Evolutionary conservation across 306 rosid genomes (phyloP), one percentile per base, ranked within the genome.

Genomic region (Lathyrus oleraceus): DNA sequence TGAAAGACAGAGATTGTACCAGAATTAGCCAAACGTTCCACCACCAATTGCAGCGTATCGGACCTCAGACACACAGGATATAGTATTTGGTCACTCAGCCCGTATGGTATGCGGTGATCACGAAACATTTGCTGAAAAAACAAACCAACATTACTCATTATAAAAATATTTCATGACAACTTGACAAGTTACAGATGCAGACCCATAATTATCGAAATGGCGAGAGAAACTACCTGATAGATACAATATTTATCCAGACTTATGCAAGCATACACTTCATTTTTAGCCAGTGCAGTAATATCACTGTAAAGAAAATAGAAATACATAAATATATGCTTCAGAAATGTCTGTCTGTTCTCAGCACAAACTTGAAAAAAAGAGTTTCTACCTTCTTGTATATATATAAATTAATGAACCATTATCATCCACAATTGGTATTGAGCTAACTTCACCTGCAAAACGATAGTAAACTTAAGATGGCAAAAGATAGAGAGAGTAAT

Each of bases 391-490:
- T 73, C 81, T 81, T 12, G 87, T 80, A 82, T 84, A 88, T 57
- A 85, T 68, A 64, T 80, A 88, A 61, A 84, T 70, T 74, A 85
- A 84, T 3, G 89, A 75, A 67, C 53, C 77, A 32, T 76, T 73
- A 27, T 71, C 76, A 69, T 84, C 85, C 74, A 88, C 91, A 56
- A 88, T 85, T 23, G 87, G 91, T 74, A 88, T 72, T 54, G 95
- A 88, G 83, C 91, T 85, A 61, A 88, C 88, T 58, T 74, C 84
- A 67, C 86, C 91, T 88, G 81, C 81, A 84, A 81, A 71, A 39
- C 60, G 48, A 78, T 76, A 39, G 53, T 38, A 69, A 36, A 71
- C 48, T 23, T 40, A 20, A 14, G 70, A 73, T 52, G 59, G 52
- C 35, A 68, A 64, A 79, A 20, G 57, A 19, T 51, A 12, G 28